A percentile compares a stretch with the other conserved stretches of the same genome.
phyloP scores from a whole-genome alignment of 768 basidiomycete genomes.

The Boletus sensibilis region DNA sequence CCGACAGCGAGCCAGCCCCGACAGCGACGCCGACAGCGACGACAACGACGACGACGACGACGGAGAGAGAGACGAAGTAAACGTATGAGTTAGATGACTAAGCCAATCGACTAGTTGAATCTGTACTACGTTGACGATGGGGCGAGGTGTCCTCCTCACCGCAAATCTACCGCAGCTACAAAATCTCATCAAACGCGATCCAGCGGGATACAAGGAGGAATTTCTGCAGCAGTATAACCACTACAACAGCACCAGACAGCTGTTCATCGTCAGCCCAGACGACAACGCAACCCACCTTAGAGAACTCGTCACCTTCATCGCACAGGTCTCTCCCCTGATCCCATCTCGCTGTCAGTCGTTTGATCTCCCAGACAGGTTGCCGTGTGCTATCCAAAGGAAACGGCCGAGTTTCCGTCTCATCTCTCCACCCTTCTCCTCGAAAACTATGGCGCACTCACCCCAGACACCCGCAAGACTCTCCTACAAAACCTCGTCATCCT shows the following conservation, averaged over 20 bases:
- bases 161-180: constrained; percentile 93
- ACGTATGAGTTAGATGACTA: constrained; percentile 17
- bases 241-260: constrained; percentile 82
- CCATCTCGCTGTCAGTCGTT: too few species aligned
- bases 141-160: constrained; percentile 52
- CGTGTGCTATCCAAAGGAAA: constrained; percentile 86
- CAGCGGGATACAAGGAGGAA: constrained; percentile 87
- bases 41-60: neutral
- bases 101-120: neutral
- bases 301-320: constrained; percentile 88
- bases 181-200: constrained; percentile 95
- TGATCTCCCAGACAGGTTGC: constrained; percentile 34
- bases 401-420: constrained; percentile 80
- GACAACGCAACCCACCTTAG: constrained; percentile 84
- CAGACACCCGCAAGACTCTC: constrained; percentile 81
- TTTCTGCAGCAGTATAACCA: constrained; percentile 97
- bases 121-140: neutral
- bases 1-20: neutral
- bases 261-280: constrained; percentile 78
- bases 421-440: constrained; percentile 77
- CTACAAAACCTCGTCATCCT: constrained; percentile 93
- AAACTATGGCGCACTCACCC: constrained; percentile 67
- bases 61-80: neutral
- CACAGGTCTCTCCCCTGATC: constrained; percentile 43
- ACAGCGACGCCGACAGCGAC: neutral